Evolutionary conservation across 2,329 filamentous ascomycete genomes (phyloP).

Genomic region (Hypoxylon sp.): DNA sequence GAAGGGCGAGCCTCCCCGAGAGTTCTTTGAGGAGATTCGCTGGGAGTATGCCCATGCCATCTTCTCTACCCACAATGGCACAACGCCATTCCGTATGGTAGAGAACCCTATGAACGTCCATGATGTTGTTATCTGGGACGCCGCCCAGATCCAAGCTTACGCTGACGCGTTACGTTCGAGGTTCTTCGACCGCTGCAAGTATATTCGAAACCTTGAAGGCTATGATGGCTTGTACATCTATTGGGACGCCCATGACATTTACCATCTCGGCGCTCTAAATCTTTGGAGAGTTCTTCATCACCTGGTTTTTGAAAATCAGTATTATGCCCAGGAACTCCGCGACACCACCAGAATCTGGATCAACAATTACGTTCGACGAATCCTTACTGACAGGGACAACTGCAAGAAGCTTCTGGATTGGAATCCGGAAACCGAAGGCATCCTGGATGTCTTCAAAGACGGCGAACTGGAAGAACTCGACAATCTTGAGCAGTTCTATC

Average conservation of each 20-base stretch:
- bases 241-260: constrained; percentile 66
- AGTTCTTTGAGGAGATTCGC: constrained; percentile 44
- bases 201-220: constrained; percentile 40
- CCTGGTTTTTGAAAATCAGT: constrained; percentile 59
- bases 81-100: constrained; percentile 52
- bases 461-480: constrained; percentile 37
- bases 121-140: constrained; percentile 55
- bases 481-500: constrained; percentile 37
- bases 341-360: constrained; percentile 47
- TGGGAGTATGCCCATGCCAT: constrained; percentile 48
- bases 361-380: constrained; percentile 36
- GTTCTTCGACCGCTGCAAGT: constrained; percentile 32
- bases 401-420: constrained; percentile 44
- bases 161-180: constrained; percentile 42
- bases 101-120: constrained; percentile 52
- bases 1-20: constrained; percentile 41
- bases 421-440: constrained; percentile 33
- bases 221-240: constrained; percentile 64
- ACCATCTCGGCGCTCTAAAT: constrained; percentile 63
- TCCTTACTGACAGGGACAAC: constrained; percentile 27
- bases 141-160: constrained; percentile 54
- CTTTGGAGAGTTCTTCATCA: constrained; percentile 63
- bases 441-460: constrained; percentile 41
- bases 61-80: constrained; percentile 59
- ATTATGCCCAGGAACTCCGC: constrained; percentile 52